phyloP scores from a whole-genome alignment of 306 rosid species.

The Pyrus bretschneideri region DNA sequence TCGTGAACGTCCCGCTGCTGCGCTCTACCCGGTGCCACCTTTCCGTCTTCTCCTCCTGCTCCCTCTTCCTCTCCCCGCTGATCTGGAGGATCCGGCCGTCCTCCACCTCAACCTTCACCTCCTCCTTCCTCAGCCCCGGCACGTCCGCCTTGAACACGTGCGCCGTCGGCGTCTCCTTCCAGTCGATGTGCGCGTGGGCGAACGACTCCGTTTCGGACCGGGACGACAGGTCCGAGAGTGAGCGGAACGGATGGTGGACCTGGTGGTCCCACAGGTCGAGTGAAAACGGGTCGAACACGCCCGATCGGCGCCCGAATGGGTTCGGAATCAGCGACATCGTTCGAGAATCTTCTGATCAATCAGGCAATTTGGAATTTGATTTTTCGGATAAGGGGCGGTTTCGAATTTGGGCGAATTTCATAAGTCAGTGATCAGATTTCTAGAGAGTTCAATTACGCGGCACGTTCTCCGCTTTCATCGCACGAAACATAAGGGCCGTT shows the following conservation, averaged over 20 bases:
- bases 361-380: background rate
- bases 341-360: background rate
- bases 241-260: background rate
- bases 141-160: constrained; percentile 27
- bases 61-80: constrained; percentile 24
- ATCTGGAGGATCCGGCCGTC: constrained; percentile 24
- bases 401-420: background rate
- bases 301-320: constrained; percentile 12
- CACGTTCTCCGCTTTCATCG: too few relatives aligned
- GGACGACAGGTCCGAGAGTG: background rate
- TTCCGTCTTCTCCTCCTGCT: constrained; percentile 18
- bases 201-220: constrained; percentile 2
- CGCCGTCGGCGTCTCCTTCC: constrained; percentile 23
- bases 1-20: constrained; percentile 30
- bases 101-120: background rate
- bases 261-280: background rate
- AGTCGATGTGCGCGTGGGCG: constrained; percentile 8
- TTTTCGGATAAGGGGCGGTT: background rate
- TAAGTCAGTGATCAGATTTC: background rate
- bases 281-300: constrained; percentile 11
- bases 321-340: constrained; percentile 13
- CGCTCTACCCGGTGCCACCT: constrained; percentile 36
- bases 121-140: constrained; percentile 24
- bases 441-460: background rate
- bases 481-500: too few relatives aligned